These are phyloP conservation scores for Sarocladium strictum DNA, from an alignment of 2,329 filamentous ascomycete genomes.

Conservation along the genomic window DNA sequence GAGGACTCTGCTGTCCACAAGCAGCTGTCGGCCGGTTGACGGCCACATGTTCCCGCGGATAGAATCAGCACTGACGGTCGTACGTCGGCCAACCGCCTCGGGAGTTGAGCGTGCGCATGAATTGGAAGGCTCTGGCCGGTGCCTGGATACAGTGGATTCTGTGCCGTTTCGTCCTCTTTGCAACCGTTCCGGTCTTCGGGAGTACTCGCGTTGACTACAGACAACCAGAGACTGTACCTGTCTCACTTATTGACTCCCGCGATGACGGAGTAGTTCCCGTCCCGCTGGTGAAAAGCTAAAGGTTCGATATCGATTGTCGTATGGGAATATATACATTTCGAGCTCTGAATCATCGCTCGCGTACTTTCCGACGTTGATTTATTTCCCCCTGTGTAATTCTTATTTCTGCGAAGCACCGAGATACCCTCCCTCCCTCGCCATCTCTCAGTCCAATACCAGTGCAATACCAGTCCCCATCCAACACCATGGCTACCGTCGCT, in stretches of 20 bases:
- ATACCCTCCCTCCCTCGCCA: neutral
- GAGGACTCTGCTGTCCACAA: no score
- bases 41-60: neutral
- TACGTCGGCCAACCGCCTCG: neutral
- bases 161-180: no score
- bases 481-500: constrained; percentile 1
- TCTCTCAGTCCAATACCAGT: no score
- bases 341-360: neutral
- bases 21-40: no score
- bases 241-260: neutral
- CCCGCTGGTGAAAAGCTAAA: neutral
- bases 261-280: neutral
- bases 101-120: neutral
- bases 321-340: neutral
- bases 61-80: neutral
- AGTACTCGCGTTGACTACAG: neutral
- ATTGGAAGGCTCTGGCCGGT: no score
- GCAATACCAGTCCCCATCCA: no score
- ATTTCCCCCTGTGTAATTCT: neutral
- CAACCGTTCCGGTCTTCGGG: neutral
- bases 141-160: neutral
- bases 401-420: neutral
- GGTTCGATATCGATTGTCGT: neutral
- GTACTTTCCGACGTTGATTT: neutral
- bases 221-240: neutral